Conservation (phyloP, 148 eudicot species). For the Chenopodium suecicum region DNA sequence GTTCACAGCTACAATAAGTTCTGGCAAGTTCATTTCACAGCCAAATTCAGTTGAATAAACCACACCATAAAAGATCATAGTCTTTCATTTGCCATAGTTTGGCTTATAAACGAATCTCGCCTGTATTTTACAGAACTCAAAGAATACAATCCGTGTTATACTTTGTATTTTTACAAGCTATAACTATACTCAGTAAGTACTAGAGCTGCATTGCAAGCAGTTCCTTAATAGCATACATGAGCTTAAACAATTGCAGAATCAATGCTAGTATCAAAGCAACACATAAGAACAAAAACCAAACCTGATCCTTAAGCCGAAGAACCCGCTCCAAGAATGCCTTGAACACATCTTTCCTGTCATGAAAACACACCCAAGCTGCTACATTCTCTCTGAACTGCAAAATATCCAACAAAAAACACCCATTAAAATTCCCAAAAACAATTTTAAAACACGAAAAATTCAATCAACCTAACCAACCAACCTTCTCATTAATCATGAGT, state of each 20-base stretch:
- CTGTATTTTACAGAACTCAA: neutral
- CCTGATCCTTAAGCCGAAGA: slow-evolving; percentile 77
- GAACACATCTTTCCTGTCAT: slow-evolving; percentile 71
- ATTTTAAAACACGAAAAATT: neutral
- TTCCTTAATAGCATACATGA: neutral
- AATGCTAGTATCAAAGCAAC: neutral
- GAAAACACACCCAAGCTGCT: slow-evolving; percentile 95
- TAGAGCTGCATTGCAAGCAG: neutral
- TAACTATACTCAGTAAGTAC: too few species aligned
- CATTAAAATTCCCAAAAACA: neutral
- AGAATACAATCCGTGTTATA: neutral
- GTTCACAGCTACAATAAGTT: neutral
- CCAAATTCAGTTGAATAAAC: too few species aligned
- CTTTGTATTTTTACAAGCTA: too few species aligned
- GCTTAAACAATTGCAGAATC: neutral
- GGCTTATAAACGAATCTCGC: neutral
- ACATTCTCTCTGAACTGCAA: slow-evolving; percentile 92
- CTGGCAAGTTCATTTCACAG: neutral
- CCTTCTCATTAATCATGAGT: slow-evolving; percentile 97
- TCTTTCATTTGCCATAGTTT: neutral
- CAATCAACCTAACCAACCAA: slow-evolving; percentile 9
- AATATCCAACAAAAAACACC: neutral
- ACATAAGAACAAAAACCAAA: slow-evolving; percentile 24
- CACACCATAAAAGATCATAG: neutral
- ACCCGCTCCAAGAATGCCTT: slow-evolving; percentile 80